Conservation (phyloP, 2,329 filamentous ascomycete genomes). For the Chaetomium strumarium region DNA sequence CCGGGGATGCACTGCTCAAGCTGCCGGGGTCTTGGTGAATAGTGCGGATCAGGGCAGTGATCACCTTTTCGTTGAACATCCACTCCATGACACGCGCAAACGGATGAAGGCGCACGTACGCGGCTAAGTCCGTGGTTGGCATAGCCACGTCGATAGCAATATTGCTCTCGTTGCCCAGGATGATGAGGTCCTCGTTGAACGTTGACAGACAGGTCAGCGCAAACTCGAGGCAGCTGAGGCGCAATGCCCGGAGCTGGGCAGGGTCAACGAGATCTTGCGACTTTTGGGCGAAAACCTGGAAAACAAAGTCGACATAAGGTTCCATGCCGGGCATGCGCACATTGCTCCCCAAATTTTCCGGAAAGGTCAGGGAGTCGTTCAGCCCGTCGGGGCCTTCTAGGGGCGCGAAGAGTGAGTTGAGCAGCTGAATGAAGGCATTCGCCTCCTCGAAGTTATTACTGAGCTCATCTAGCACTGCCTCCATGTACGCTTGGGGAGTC, state of each 20-base stretch:
- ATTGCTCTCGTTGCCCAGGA: conserved; percentile 73
- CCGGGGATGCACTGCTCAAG: conserved; percentile 64
- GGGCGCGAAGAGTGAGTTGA: conserved; percentile 67
- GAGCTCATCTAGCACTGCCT: conserved; percentile 67
- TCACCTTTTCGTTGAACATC: conserved; percentile 90
- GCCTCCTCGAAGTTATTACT: conserved; percentile 78
- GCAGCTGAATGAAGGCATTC: conserved; percentile 72
- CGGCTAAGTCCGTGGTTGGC: conserved; percentile 64
- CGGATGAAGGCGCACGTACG: conserved; percentile 82
- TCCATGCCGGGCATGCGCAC: conserved; percentile 80
- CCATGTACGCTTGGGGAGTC: conserved; percentile 40
- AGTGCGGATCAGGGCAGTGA: conserved; percentile 69
- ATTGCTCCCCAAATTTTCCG: conserved; percentile 72
- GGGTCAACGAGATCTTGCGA: conserved; percentile 59
- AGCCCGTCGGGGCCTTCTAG: conserved; percentile 54
- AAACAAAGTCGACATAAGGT: conserved; percentile 83
- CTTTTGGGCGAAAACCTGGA: conserved; percentile 68
- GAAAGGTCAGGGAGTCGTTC: conserved; percentile 76
- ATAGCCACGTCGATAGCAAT: conserved; percentile 71
- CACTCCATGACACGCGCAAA: conserved; percentile 96
- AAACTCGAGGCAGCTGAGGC: conserved; percentile 78
- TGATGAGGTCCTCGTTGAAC: conserved; percentile 91
- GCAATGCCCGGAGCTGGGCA: conserved; percentile 65
- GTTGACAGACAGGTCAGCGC: conserved; percentile 70
- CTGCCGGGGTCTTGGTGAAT: conserved; percentile 71